Conservation (phyloP, 2,329 filamentous ascomycete genomes). For the Penicillium corylophilum region DNA sequence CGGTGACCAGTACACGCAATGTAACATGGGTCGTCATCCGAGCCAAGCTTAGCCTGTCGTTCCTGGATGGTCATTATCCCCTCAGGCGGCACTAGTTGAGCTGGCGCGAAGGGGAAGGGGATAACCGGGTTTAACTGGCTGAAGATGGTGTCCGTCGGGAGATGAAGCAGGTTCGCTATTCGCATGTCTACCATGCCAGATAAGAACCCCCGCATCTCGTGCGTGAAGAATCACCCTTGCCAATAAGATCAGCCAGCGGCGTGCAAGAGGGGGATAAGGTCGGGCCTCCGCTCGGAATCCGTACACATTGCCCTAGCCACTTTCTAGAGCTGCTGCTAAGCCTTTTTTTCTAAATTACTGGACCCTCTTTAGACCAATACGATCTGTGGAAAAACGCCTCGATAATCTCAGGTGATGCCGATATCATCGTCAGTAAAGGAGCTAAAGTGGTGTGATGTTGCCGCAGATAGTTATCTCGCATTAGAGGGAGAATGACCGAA, state of each 20-base stretch:
- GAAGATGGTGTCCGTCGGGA: neutral
- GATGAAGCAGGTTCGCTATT: neutral
- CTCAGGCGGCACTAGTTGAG: neutral
- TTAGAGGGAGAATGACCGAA: neutral
- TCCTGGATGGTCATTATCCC: neutral
- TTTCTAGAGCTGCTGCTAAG: neutral
- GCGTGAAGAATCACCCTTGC: neutral
- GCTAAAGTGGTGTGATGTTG: neutral
- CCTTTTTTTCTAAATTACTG: neutral
- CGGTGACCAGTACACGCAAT: neutral
- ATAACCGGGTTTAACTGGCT: neutral
- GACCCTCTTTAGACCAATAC: neutral
- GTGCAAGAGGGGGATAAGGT: neutral
- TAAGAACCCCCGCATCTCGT: neutral
- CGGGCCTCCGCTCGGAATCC: neutral
- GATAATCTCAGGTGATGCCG: neutral
- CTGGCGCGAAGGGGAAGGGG: neutral
- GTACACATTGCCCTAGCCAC: neutral
- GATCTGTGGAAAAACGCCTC: neutral
- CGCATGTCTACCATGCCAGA: neutral
- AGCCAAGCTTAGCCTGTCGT: neutral
- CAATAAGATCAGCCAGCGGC: neutral
- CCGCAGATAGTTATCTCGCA: neutral
- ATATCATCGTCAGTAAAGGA: neutral
- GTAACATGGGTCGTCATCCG: neutral